These are phyloP conservation scores for Aspergillus tamarii DNA, from an alignment of 2,329 filamentous ascomycete species.

Conservation along the genomic window DNA sequence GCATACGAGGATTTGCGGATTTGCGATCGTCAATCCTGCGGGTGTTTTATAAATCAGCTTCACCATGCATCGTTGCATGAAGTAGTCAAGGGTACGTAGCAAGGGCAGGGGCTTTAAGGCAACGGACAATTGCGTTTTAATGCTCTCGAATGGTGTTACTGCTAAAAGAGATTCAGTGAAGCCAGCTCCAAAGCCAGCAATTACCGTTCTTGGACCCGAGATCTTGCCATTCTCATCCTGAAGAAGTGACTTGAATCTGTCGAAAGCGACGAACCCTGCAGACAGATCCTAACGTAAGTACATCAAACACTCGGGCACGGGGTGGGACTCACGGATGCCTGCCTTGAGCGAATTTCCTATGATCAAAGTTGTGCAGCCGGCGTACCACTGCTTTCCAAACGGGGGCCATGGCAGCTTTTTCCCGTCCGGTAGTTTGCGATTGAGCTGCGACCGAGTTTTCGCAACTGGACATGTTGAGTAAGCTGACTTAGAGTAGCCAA, in stretches of 20 bases:
- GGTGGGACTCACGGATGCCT: constrained; percentile 72
- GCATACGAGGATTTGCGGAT: constrained; percentile 78
- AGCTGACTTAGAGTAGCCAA: constrained; percentile 2
- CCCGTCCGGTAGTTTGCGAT: constrained; percentile 75
- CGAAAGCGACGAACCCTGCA: constrained; percentile 88
- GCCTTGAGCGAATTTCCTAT: constrained; percentile 97
- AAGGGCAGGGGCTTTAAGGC: not conserved
- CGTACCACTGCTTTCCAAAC: constrained; percentile 95
- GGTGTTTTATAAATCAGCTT: constrained; percentile 7
- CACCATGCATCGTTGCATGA: not conserved
- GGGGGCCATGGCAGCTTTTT: constrained; percentile 94
- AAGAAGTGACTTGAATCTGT: constrained; percentile 85
- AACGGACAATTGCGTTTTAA: constrained; percentile 86
- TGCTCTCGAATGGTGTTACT: constrained; percentile 95
- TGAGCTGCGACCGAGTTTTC: constrained; percentile 93
- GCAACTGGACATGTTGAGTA: constrained; percentile 62
- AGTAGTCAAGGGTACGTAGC: not conserved
- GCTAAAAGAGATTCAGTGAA: constrained; percentile 91
- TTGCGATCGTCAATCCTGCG: constrained; percentile 93
- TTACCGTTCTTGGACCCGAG: constrained; percentile 84
- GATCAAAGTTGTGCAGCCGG: constrained; percentile 94
- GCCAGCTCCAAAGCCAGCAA: constrained; percentile 92
- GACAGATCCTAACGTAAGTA: not conserved
- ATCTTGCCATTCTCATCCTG: constrained; percentile 85
- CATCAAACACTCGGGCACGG: not conserved